Evolutionary conservation across 345 rosid genomes (phyloP).

Genomic region (Hirschfeldia incana): DNA sequence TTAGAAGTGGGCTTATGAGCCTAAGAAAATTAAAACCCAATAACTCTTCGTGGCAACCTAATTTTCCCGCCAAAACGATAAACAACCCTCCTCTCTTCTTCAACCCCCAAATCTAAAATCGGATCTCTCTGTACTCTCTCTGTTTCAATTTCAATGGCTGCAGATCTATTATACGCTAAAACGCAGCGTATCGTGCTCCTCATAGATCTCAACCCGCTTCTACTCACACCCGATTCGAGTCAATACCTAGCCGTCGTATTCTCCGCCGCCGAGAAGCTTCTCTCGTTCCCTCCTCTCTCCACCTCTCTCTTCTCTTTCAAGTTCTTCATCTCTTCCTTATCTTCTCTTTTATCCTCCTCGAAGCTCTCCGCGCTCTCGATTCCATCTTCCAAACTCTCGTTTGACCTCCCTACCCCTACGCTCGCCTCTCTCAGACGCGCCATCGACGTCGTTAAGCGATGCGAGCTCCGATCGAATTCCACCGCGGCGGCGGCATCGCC

Average conservation of each 20-base stretch:
- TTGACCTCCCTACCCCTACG: constrained; percentile 57
- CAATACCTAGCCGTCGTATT: constrained; percentile 49
- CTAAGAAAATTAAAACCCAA: constrained; percentile 1
- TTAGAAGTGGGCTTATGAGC: neutral
- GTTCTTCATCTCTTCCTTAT: constrained; percentile 61
- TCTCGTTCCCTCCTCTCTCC: constrained; percentile 60
- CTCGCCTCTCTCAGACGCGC: constrained; percentile 51
- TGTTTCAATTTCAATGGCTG: constrained; percentile 43
- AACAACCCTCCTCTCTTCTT: neutral
- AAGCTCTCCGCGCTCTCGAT: constrained; percentile 55
- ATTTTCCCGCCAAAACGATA: constrained; percentile 38
- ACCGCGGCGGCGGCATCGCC: constrained; percentile 34
- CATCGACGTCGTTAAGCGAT: neutral
- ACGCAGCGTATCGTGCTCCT: constrained; percentile 79
- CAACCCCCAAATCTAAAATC: constrained; percentile 13
- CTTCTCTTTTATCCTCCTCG: constrained; percentile 84
- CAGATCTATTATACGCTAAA: constrained; percentile 47
- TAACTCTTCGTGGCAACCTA: neutral
- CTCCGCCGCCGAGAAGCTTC: constrained; percentile 55
- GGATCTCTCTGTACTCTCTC: constrained; percentile 1
- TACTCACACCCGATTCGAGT: constrained; percentile 37
- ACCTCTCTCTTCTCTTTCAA: constrained; percentile 74
- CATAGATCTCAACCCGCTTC: constrained; percentile 73
- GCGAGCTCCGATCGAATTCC: neutral
- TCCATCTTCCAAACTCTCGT: constrained; percentile 63